Evolutionary conservation across 106 monocot species (phyloP).

Genomic region (Phalaenopsis equestris): DNA sequence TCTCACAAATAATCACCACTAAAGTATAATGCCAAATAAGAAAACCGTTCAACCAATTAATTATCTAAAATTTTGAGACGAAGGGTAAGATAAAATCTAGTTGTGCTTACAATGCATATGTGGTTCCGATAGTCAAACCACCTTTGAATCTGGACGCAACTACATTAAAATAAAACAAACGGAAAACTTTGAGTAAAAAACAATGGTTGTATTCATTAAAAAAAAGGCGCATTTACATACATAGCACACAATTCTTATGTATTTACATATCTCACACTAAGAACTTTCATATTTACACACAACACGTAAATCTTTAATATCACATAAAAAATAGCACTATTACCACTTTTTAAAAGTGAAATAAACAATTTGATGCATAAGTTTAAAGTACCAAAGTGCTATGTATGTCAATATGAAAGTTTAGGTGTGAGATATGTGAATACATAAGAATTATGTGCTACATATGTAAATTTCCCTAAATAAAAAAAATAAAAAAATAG

Average conservation of each 20-base stretch:
- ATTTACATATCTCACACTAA: too few species aligned
- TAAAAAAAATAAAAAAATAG: slow-evolving; percentile 3
- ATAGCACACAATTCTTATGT: too few species aligned
- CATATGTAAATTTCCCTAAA: background rate
- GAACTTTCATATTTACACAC: too few species aligned
- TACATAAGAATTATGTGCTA: too few species aligned
- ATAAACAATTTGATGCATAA: too few species aligned
- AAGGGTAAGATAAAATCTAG: background rate
- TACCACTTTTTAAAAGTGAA: too few species aligned
- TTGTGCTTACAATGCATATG: slow-evolving; percentile 86
- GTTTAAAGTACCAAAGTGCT: too few species aligned
- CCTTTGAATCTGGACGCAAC: slow-evolving; percentile 77
- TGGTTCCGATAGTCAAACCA: slow-evolving; percentile 98
- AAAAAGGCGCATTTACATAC: background rate
- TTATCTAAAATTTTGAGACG: background rate
- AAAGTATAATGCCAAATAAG: background rate
- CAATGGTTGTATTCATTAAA: background rate
- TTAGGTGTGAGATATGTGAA: too few species aligned
- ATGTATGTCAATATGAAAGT: too few species aligned
- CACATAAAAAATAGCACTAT: too few species aligned
- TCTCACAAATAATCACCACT: background rate
- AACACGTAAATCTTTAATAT: too few species aligned
- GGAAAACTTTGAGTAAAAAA: background rate
- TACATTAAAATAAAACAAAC: slow-evolving; percentile 23
- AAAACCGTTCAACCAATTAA: background rate